Conservation (phyloP, 306 rosid genomes). For the Cucurbita ficifolia region DNA sequence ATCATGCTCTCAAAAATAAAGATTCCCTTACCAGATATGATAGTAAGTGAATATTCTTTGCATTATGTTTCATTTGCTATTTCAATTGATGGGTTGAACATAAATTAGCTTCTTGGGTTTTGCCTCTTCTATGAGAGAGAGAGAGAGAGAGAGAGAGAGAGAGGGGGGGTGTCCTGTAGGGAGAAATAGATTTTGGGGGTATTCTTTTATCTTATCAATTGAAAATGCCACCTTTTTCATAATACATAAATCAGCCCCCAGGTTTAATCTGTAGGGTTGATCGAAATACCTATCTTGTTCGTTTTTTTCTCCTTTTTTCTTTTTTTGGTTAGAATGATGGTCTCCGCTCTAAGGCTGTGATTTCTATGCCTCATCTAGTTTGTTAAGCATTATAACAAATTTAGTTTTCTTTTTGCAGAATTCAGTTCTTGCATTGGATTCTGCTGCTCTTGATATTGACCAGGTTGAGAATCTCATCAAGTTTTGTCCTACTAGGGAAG, state of each 20-base stretch:
- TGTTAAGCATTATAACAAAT: background rate
- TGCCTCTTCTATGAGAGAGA: background rate
- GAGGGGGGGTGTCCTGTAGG: too few species aligned
- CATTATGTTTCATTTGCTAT: background rate
- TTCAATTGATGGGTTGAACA: background rate
- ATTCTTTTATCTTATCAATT: too few species aligned
- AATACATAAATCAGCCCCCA: background rate
- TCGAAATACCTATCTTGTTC: background rate
- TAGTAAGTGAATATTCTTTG: slow-evolving; percentile 24
- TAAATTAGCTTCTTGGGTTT: background rate
- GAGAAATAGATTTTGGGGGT: too few species aligned
- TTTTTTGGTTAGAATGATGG: background rate
- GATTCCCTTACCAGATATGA: slow-evolving; percentile 43
- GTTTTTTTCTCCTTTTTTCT: background rate
- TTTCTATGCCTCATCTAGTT: background rate
- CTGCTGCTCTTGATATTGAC: slow-evolving; percentile 53
- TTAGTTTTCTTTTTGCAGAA: slow-evolving; percentile 13
- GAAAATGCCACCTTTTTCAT: background rate
- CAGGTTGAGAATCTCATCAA: slow-evolving; percentile 95
- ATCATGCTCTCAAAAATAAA: slow-evolving; percentile 52
- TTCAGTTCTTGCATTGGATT: slow-evolving; percentile 52
- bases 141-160: too few species aligned
- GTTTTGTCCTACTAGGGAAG: slow-evolving; percentile 93
- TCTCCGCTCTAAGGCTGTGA: background rate
- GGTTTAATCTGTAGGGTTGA: background rate